phyloP scores from a whole-genome alignment of 208 protist genomes.

The Angomonas desouzai region DNA sequence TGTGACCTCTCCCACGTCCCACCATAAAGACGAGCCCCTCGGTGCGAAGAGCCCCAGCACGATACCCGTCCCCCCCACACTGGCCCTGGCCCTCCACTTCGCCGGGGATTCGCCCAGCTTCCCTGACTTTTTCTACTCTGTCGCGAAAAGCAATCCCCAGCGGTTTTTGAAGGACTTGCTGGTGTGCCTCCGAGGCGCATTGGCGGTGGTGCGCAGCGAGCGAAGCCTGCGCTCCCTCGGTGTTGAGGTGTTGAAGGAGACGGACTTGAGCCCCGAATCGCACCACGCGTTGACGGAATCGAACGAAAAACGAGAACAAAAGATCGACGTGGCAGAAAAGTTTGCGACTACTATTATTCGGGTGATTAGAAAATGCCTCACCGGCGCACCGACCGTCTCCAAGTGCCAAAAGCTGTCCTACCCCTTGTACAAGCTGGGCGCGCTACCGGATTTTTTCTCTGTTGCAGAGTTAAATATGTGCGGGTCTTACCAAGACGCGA shows the following conservation, averaged over 20 bases:
- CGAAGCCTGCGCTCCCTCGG: neutral
- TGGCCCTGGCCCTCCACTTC: constrained; percentile 6
- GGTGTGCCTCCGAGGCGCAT: neutral
- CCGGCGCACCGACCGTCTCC: constrained; percentile 11
- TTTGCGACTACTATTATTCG: constrained; percentile 19
- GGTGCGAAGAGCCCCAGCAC: neutral
- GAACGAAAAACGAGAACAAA: neutral
- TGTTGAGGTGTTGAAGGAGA: neutral
- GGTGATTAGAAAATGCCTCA: constrained; percentile 23
- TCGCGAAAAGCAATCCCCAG: neutral
- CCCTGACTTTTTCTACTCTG: constrained; percentile 7
- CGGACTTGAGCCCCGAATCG: neutral
- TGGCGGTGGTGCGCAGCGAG: neutral
- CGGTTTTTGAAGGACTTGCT: constrained; percentile 8
- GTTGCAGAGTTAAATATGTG: constrained; percentile 39
- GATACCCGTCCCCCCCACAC: neutral
- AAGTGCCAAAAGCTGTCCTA: constrained; percentile 27
- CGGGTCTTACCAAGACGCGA: constrained; percentile 51
- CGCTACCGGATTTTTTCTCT: constrained; percentile 48
- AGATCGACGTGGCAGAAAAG: constrained; percentile 5
- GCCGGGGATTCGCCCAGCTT: neutral
- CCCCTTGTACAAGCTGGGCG: constrained; percentile 36
- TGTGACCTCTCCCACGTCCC: neutral
- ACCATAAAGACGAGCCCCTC: neutral
- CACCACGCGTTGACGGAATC: neutral